Evolutionary conservation across 2,329 filamentous ascomycete species (phyloP).

Genomic region (Pyricularia grisea): DNA sequence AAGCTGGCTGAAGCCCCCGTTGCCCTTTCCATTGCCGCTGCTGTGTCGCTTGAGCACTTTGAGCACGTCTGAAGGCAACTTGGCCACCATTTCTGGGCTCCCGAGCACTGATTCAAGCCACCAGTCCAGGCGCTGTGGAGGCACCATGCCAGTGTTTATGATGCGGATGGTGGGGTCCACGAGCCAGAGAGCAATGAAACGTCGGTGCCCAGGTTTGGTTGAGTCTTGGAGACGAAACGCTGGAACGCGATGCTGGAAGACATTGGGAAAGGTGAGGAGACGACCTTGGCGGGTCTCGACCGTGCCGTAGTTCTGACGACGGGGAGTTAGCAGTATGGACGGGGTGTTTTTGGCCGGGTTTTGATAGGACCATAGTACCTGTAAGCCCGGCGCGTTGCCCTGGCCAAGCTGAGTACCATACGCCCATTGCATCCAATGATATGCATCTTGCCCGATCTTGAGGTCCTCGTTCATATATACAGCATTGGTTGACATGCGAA

Average conservation of each 20-base stretch:
- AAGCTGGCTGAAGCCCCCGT: not conserved
- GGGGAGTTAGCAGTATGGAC: constrained; percentile 10
- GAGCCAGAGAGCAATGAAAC: constrained; percentile 48
- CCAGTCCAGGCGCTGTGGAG: constrained; percentile 26
- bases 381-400: too few relatives aligned
- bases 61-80: not conserved
- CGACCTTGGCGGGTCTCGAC: constrained; percentile 30
- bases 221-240: constrained; percentile 38
- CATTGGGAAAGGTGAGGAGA: constrained; percentile 32
- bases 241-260: constrained; percentile 25
- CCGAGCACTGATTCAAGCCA: constrained; percentile 15
- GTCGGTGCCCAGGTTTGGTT: constrained; percentile 42
- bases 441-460: constrained; percentile 5
- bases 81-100: not conserved
- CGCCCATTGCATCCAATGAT: constrained; percentile 9
- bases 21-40: too few relatives aligned
- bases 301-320: constrained; percentile 30
- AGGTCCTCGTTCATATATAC: constrained; percentile 6
- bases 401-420: constrained; percentile 10
- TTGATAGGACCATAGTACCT: not conserved
- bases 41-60: too few relatives aligned
- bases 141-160: constrained; percentile 30
- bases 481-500: constrained; percentile 23
- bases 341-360: not conserved
- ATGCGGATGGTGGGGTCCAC: constrained; percentile 45